These are phyloP conservation scores for Penicillium crystallinum DNA, from an alignment of 495 filamentous ascomycete species.

Conservation along the genomic window DNA sequence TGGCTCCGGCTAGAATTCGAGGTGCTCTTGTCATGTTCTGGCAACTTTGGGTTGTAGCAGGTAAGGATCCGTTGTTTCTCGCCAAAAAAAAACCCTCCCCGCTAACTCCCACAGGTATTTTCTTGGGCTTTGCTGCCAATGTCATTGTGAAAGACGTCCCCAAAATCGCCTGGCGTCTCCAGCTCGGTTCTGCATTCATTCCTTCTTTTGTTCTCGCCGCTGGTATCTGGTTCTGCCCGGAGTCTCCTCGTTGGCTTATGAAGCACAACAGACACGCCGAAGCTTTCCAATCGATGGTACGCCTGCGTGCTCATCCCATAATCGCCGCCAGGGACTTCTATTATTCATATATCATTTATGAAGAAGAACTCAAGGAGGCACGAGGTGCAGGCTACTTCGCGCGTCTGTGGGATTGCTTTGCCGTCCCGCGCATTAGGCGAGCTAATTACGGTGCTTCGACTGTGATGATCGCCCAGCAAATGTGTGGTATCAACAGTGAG, in stretches of 20 bases:
- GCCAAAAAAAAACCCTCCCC: neutral
- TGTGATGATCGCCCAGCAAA: constrained; percentile 57
- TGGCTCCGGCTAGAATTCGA: constrained; percentile 54
- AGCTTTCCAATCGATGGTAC: constrained; percentile 50
- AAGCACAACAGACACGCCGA: constrained; percentile 49
- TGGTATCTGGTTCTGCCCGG: constrained; percentile 59
- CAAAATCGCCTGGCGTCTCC: constrained; percentile 57
- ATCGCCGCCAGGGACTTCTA: constrained; percentile 33
- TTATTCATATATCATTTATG: constrained; percentile 52
- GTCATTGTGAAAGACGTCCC: constrained; percentile 53
- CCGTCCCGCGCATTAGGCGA: constrained; percentile 57
- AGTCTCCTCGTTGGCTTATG: constrained; percentile 65
- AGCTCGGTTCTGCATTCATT: constrained; percentile 62
- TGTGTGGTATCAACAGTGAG: constrained; percentile 45
- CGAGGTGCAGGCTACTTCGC: constrained; percentile 46
- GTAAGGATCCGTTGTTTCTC: neutral
- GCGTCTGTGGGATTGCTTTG: constrained; percentile 56
- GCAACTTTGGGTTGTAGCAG: constrained; percentile 46
- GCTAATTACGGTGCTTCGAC: constrained; percentile 57
- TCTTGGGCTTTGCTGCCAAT: constrained; percentile 58
- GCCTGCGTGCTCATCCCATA: constrained; percentile 48
- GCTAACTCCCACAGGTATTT: constrained; percentile 49
- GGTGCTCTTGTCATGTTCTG: constrained; percentile 64
- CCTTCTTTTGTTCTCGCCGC: constrained; percentile 57
- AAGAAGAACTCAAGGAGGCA: constrained; percentile 41